Conservation (phyloP, 1,284 basidiomycete genomes). For the Phellinidium pouzarii region DNA sequence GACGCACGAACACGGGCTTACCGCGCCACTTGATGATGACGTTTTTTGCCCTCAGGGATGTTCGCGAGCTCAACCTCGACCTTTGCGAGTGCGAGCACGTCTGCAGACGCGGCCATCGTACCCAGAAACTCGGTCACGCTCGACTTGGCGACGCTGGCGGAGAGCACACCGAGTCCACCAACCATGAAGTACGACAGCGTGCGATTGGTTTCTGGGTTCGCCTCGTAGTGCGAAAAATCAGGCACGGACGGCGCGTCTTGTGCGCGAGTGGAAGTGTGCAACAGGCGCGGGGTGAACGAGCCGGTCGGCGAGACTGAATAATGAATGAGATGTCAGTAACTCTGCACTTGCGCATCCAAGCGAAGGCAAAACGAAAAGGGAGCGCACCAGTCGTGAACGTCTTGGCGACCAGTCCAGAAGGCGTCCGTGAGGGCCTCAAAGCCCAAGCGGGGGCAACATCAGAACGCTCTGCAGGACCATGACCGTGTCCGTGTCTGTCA, state of each 20-base stretch:
- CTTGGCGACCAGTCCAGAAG: conserved; percentile 55
- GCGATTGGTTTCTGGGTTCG: conserved; percentile 67
- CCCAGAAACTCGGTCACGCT: conserved; percentile 91
- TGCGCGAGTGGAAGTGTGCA: conserved; percentile 63
- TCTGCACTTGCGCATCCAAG: conserved; percentile 2
- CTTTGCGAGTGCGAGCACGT: conserved; percentile 97
- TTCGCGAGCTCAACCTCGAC: conserved; percentile 89
- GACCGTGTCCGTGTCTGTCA: conserved; percentile 50
- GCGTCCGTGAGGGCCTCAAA: conserved; percentile 44
- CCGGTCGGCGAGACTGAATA: conserved; percentile 42
- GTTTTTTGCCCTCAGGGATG: conserved; percentile 98
- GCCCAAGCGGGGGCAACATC: conserved; percentile 66
- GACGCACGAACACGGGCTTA: conserved; percentile 99
- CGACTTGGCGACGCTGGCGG: conserved; percentile 92
- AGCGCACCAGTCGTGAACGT: conserved; percentile 66
- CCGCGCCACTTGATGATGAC: conserved; percentile 99
- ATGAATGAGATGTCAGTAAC: conserved; percentile 16
- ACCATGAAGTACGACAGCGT: conserved; percentile 97
- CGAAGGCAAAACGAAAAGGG: not conserved
- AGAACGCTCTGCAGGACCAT: conserved; percentile 46
- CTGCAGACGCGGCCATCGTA: conserved; percentile 95
- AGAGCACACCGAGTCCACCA: conserved; percentile 89
- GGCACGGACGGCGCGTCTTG: conserved; percentile 77
- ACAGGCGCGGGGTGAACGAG: conserved; percentile 59
- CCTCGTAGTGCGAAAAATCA: conserved; percentile 82